Conservation (phyloP, 805 yeast genomes). For the Starmerella gropengiesseri region DNA sequence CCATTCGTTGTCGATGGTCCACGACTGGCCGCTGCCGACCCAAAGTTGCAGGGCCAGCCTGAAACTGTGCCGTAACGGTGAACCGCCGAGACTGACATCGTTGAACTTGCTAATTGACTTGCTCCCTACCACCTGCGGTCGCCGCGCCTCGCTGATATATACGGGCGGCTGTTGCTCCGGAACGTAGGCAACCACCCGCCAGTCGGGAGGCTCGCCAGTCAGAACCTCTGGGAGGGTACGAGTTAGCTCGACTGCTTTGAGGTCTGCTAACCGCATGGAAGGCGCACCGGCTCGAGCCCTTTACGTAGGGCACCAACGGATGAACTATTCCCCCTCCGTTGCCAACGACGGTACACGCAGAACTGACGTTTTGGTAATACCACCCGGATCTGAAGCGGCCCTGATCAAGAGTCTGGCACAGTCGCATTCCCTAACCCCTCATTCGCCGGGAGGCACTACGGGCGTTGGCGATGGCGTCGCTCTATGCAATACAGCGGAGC, state of each 20-base stretch:
- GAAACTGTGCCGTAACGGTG: slow-evolving; percentile 8
- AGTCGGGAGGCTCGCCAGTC: background rate
- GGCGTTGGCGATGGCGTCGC: too few relatives aligned
- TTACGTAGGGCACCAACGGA: background rate
- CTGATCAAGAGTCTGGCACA: background rate
- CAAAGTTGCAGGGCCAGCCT: slow-evolving; percentile 14
- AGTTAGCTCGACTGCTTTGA: slow-evolving; percentile 12
- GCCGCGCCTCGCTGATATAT: slow-evolving; percentile 17
- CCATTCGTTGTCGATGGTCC: slow-evolving; percentile 11
- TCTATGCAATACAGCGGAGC: too few relatives aligned
- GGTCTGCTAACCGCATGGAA: slow-evolving; percentile 8
- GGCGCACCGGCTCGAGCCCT: background rate
- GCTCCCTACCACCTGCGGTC: background rate
- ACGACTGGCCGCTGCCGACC: background rate
- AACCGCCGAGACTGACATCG: slow-evolving; percentile 6
- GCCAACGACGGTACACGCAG: too few relatives aligned
- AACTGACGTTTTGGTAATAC: too few relatives aligned
- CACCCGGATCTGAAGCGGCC: too few relatives aligned
- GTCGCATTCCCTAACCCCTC: background rate
- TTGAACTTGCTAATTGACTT: background rate
- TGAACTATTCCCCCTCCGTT: background rate
- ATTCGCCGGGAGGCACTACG: too few relatives aligned
- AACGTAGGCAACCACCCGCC: slow-evolving; percentile 14
- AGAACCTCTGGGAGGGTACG: background rate
- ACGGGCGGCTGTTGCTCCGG: slow-evolving; percentile 18